Percentiles rank a stretch among this genome's conserved stretches.
Evolutionary conservation across 192 early-diverging fungal genomes (phyloP).

Genomic region (Umbelopsis isabellina): DNA sequence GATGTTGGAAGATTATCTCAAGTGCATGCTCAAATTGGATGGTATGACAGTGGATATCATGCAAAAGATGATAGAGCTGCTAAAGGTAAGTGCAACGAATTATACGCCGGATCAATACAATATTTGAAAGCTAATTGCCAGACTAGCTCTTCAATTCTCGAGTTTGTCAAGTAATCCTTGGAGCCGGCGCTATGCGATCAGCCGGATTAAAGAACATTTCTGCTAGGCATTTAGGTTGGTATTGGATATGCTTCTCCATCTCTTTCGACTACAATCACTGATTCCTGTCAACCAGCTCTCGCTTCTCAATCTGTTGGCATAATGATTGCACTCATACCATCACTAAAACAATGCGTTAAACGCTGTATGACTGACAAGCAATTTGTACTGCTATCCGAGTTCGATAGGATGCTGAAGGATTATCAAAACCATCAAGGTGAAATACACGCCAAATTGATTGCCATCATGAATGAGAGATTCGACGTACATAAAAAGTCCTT

Average conservation of each 20-base stretch:
- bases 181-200: conserved; percentile 96
- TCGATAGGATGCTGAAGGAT: conserved; percentile 84
- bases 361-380: conserved; percentile 79
- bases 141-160: conserved; percentile 89
- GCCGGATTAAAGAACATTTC: conserved; percentile 97
- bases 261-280: neutral
- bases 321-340: conserved; percentile 87
- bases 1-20: conserved; percentile 90
- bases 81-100: conserved; percentile 78
- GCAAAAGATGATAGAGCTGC: conserved; percentile 84
- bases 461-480: conserved; percentile 94
- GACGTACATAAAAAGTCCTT: conserved; percentile 78
- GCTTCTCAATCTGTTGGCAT: conserved; percentile 91
- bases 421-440: conserved; percentile 91
- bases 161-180: conserved; percentile 96
- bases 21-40: conserved; percentile 81
- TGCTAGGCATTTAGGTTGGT: conserved; percentile 88
- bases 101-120: too few relatives aligned
- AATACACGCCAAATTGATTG: conserved; percentile 87
- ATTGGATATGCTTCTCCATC: neutral
- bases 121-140: neutral
- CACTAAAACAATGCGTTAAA: conserved; percentile 75
- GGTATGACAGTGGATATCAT: conserved; percentile 82
- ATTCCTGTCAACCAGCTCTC: conserved; percentile 57
- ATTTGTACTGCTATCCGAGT: conserved; percentile 80